Base-by-base conservation (phyloP, 2,329 filamentous ascomycete genomes). In the Rugonectria rugulosa region DNA sequence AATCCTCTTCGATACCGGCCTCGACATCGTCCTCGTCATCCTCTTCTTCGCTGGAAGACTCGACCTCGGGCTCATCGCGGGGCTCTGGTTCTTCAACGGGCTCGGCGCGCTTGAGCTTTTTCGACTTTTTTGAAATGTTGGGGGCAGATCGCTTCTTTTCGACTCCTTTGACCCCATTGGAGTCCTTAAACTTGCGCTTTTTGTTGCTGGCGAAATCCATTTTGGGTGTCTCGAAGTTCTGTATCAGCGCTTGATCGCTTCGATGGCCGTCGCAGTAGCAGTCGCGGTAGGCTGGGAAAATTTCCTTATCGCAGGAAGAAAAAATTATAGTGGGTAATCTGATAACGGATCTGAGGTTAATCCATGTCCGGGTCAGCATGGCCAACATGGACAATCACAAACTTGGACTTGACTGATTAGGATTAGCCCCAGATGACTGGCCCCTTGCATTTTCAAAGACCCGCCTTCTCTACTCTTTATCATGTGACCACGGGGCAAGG, bases 111-210 rank as follows among this genome's bases (percentile, higher is more conserved):
- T 76, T 78, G 61, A 69, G 34, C 68, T 79, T 81, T 70, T 80
- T 80, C 26, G 70, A 60, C 54, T 77, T 78, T 34, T 75, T 72
- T 20, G 70, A 52, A 29, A 68, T 59, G 23, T 65, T 52, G 37
- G 69, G 52, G 14, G 66, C 63, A 50, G 61, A 32, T 47, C 56
- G 56, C 59, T 67, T 68, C 40, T 32, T 42, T 29, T 56, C 68
- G 31, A 38, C 64, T 56, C 29, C 66, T 64, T 68, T 68, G 40
- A 67, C 60, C 9, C 70, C 62, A 53, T 75, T 71, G 47, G 66
- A 69, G 55, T 70, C 72, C 62, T 70, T 74, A 53, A 73, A 71
- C 61, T 75, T 77, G 56, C 79, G 74, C 71, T 81, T 81, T 62
- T 80, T 81, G 66, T 64, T 74, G 41, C 70, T 63, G 40, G 68